phyloP scores from a whole-genome alignment of 441 rosid species.

The Metrosideros polymorpha region DNA sequence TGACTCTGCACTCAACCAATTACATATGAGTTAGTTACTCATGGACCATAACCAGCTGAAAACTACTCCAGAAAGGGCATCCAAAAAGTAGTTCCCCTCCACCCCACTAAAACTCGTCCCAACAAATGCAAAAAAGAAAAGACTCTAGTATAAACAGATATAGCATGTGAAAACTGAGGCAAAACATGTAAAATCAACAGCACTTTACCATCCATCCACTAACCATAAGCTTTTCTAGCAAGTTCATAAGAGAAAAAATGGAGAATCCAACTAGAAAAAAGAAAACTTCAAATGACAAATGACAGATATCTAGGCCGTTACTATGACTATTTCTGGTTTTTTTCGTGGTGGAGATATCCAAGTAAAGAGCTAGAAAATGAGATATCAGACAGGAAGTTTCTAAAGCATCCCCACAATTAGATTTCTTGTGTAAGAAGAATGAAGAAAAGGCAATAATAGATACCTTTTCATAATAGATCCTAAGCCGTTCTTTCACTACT shows the following conservation, averaged over 20 bases:
- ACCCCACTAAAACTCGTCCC: background rate
- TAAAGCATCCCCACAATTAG: background rate
- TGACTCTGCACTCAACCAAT: conserved; percentile 40
- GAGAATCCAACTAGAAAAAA: background rate
- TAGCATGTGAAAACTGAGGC: background rate
- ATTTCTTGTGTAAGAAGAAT: background rate
- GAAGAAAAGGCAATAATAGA: background rate
- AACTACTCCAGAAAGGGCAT: background rate
- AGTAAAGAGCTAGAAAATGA: background rate
- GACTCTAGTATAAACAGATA: background rate
- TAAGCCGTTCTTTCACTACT: conserved; percentile 56
- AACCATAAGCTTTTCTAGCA: background rate
- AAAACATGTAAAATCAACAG: background rate
- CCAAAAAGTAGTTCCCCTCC: background rate
- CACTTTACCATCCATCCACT: background rate
- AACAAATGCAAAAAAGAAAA: background rate
- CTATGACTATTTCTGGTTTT: background rate
- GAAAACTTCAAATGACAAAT: background rate
- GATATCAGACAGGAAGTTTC: background rate
- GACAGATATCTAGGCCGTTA: background rate
- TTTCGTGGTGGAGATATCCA: background rate
- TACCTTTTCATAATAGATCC: conserved; percentile 49
- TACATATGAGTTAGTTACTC: background rate
- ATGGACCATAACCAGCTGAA: background rate
- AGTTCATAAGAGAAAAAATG: background rate